Percentiles rank a stretch among this genome's conserved stretches.
These are phyloP conservation scores for Ceratocystis lukuohia DNA, from an alignment of 2,329 filamentous ascomycete species.

Conservation along the genomic window DNA sequence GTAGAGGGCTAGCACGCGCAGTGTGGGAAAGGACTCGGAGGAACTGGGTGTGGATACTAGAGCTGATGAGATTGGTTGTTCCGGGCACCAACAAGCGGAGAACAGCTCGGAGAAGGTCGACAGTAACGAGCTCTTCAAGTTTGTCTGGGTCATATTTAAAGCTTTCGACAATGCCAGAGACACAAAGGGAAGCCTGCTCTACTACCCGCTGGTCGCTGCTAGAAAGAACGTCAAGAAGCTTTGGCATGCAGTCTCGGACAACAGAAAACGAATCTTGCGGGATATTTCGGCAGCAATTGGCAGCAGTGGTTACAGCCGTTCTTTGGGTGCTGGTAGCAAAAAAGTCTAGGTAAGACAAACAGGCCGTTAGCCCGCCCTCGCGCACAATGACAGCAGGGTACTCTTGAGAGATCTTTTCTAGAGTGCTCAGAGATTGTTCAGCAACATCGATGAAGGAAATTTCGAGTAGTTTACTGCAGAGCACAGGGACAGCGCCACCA, in stretches of 20 bases:
- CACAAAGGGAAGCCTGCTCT: slow-evolving; percentile 89
- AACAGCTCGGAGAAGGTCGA: slow-evolving; percentile 72
- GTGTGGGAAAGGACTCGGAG: slow-evolving; percentile 82
- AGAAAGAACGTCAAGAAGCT: slow-evolving; percentile 72
- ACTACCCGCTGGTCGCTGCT: slow-evolving; percentile 95
- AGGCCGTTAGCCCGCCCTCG: slow-evolving; percentile 90
- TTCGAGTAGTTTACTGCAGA: slow-evolving; percentile 89
- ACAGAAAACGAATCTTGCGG: slow-evolving; percentile 85
- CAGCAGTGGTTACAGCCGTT: slow-evolving; percentile 90
- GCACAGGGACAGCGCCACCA: slow-evolving; percentile 83
- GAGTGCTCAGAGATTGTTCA: slow-evolving; percentile 87
- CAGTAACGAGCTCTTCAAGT: slow-evolving; percentile 82
- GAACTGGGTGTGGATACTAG: slow-evolving; percentile 93
- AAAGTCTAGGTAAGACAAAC: slow-evolving; percentile 89
- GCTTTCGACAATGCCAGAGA: slow-evolving; percentile 91
- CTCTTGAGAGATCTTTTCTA: slow-evolving; percentile 95
- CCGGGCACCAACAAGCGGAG: slow-evolving; percentile 80
- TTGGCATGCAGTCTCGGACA: slow-evolving; percentile 92
- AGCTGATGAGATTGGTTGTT: slow-evolving; percentile 86
- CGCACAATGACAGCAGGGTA: slow-evolving; percentile 91
- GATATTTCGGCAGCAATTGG: slow-evolving; percentile 96
- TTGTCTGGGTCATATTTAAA: slow-evolving; percentile 81
- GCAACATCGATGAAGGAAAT: slow-evolving; percentile 96
- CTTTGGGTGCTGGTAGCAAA: slow-evolving; percentile 94
- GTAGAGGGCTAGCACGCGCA: slow-evolving; percentile 70